Conservation (phyloP, 495 filamentous ascomycete species). For the Friedmanniomyces simplex region DNA sequence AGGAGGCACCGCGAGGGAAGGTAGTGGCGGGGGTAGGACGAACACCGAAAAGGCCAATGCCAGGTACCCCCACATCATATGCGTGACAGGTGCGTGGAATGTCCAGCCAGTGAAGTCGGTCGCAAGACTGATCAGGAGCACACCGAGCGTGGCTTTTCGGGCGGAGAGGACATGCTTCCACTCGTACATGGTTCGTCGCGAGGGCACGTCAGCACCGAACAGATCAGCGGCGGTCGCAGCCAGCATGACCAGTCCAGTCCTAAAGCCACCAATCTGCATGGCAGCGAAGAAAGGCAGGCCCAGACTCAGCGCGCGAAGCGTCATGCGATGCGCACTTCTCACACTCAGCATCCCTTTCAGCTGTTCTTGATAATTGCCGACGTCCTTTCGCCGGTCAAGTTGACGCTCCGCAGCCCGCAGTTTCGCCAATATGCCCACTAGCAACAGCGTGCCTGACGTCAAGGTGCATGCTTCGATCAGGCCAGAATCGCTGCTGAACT, state of each 20-base stretch:
- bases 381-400: conserved; percentile 30
- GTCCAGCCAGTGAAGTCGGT: conserved; percentile 19
- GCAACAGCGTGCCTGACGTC: conserved; percentile 34
- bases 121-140: conserved; percentile 15
- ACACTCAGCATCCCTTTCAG: background rate
- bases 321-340: background rate
- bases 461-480: conserved; percentile 29
- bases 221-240: conserved; percentile 36
- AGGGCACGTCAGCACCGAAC: conserved; percentile 20
- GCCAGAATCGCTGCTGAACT: conserved; percentile 14
- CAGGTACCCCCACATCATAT: conserved; percentile 36
- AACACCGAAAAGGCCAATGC: conserved; percentile 38
- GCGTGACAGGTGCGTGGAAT: conserved; percentile 8
- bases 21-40: conserved; percentile 36
- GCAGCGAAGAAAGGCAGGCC: conserved; percentile 48
- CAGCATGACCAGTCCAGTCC: conserved; percentile 42
- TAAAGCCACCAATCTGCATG: conserved; percentile 45
- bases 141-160: conserved; percentile 24
- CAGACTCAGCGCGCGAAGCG: conserved; percentile 28
- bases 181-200: conserved; percentile 14
- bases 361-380: background rate
- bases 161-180: conserved; percentile 27
- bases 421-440: conserved; percentile 33
- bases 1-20: background rate
- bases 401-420: conserved; percentile 20